A percentile compares a stretch with the other conserved stretches of the same genome.
Conservation (phyloP, 108 stramenopile species). For the Conticribra guillardii region DNA sequence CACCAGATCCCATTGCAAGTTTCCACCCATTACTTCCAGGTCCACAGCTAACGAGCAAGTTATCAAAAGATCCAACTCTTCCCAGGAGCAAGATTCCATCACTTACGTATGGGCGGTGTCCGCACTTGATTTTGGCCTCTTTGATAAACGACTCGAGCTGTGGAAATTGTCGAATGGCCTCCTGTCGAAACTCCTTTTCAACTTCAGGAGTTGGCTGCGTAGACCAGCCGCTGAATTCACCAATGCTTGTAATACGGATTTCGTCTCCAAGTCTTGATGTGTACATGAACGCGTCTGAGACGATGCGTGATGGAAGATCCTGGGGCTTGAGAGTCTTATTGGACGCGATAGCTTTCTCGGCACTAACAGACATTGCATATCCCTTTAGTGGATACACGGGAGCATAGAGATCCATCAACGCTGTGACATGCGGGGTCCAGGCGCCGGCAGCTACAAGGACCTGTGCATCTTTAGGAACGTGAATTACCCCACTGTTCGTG, state of each 20-base stretch:
- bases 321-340: slow-evolving; percentile 8
- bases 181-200: slow-evolving; percentile 32
- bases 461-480: slow-evolving; percentile 15
- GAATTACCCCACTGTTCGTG: slow-evolving; percentile 29
- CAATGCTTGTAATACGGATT: slow-evolving; percentile 45
- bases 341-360: slow-evolving; percentile 21
- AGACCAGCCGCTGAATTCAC: slow-evolving; percentile 50
- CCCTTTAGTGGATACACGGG: slow-evolving; percentile 56
- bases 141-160: slow-evolving; percentile 21
- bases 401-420: slow-evolving; percentile 39
- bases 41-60: slow-evolving; percentile 38
- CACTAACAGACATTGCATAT: slow-evolving; percentile 41
- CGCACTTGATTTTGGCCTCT: slow-evolving; percentile 27
- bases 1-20: slow-evolving; percentile 50
- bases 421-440: slow-evolving; percentile 36
- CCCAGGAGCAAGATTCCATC: slow-evolving; percentile 50
- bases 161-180: slow-evolving; percentile 39
- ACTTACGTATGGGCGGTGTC: slow-evolving; percentile 38
- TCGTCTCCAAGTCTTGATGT: slow-evolving; percentile 48
- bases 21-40: slow-evolving; percentile 57
- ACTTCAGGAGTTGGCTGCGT: slow-evolving; percentile 39
- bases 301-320: slow-evolving; percentile 42
- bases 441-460: slow-evolving; percentile 48
- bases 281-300: slow-evolving; percentile 46
- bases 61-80: slow-evolving; percentile 14